Base-by-base conservation (phyloP, 192 early-diverging fungal species). In the Coemansia nantahalensis region DNA sequence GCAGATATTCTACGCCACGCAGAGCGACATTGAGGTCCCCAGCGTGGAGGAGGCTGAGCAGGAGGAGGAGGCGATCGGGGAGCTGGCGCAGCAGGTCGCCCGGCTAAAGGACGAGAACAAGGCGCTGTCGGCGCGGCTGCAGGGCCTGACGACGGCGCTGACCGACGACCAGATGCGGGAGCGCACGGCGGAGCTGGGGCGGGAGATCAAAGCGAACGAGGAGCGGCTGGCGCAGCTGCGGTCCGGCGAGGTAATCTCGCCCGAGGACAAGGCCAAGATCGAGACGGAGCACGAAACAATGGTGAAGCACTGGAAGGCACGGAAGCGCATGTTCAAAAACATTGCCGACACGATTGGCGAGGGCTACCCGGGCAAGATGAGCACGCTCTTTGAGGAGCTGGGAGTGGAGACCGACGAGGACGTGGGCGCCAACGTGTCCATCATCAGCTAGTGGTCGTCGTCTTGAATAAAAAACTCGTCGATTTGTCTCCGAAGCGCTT, bases 391-490 rank as follows among this genome's bases (percentile, higher is more conserved):
- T 48, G 80, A 76, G 40, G 65, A 79, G 43, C 38, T 85, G 15
- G 81, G 82, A 21, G 62, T 85, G 31, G 83, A 85, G 50, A 83
- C 81, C 0, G 83, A 84, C 48, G 80, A 84, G 45, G 50, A 56
- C 17, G 79, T 33, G 5, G 62, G 66, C 6, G 68, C 65, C 1
- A 62, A 78, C 16, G 35, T 54, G 11, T 37, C 69, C 19, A 73
- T 73, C 22, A 41, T 73, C 39, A 28, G 34, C 4, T 23, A 8
- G 31, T 9, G 13, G 17, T 4, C 33, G 28, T 80, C 60, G 52
- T 82, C 79, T n/a, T 43, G 54, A 38, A 89, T 68, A 39, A 89
- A 57, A 57, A 83, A 89, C 24, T 82, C 78, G 55, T 86, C 68
- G 32, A 89, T 82, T 41, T 83, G 83, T 21, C 62, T 70, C 41